phyloP scores from a whole-genome alignment of 345 rosid species.

The Gossypium raimondii region DNA sequence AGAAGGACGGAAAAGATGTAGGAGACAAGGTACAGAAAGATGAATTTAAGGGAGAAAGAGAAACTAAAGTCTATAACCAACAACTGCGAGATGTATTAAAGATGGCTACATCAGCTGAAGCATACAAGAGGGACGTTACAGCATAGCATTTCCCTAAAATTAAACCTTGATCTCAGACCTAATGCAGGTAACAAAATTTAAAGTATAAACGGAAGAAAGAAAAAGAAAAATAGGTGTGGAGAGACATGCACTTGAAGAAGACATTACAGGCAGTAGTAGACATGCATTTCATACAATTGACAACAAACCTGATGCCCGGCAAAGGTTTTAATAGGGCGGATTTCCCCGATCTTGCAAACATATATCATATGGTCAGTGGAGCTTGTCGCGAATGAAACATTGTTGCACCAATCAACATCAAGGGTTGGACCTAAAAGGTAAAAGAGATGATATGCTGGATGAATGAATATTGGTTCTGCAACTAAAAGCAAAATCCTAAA shows the following conservation, averaged over 20 bases:
- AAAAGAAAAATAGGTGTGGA: background rate
- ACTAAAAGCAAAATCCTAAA: constrained; percentile 1
- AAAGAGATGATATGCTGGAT: background rate
- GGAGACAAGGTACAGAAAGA: background rate
- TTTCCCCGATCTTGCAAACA: constrained; percentile 91
- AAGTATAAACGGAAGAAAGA: background rate
- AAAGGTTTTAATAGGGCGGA: constrained; percentile 64
- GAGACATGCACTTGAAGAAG: background rate
- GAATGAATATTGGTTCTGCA: background rate
- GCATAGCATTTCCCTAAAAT: background rate
- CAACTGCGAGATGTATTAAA: background rate
- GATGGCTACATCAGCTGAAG: background rate
- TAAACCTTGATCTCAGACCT: background rate
- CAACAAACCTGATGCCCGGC: constrained; percentile 81
- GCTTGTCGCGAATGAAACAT: constrained; percentile 94
- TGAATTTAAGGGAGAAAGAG: background rate
- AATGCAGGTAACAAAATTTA: background rate
- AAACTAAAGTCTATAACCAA: background rate
- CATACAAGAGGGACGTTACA: background rate
- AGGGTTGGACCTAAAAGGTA: constrained; percentile 69
- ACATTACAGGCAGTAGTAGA: background rate
- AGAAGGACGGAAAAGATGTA: background rate
- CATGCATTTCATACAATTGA: background rate
- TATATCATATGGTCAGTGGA: constrained; percentile 88
- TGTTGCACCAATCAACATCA: constrained; percentile 99